Evolutionary conservation across 139 green algal species (phyloP), one percentile per base, ranked within the genome.

Genomic region (Mychonastes homosphaera): DNA sequence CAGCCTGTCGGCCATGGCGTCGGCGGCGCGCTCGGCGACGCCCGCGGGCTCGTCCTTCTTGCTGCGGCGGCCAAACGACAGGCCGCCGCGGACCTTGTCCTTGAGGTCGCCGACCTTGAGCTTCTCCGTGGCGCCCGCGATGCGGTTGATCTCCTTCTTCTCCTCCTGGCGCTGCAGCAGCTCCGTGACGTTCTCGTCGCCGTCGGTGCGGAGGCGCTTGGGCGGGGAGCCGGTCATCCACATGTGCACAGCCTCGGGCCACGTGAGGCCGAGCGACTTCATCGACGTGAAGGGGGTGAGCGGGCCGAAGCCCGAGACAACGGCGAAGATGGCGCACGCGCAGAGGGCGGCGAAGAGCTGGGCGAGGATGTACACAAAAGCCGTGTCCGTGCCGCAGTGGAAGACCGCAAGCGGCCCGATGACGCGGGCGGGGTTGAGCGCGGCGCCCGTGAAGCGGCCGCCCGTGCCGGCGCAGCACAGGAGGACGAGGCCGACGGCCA

Each of bases 351-450:
- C 58, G 27, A 65, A 38, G 27, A 65, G 24, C 47, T 65, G 26
- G 15, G 46, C 58, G 24, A 57, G 36, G 47, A 65, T 56, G 48
- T 56, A 65, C 24, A 65, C 30, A 28, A 28, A 63, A 1, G 36
- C 39, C 6, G 32, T 15, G 19, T 53, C 18, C 40, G 43, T 51
- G 46, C 33, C 46, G 38, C 58, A 65, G 26, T 30, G 12, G 29
- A 65, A 65, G 18, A 65, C 58, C 41, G 58, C 58, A 18, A 48
- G 15, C 16, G 58, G 58, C 27, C 55, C 57, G 23, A 64, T 53
- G 3, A 64, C 57, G 38, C 58, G 48, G 21, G 58, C 48, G 13
- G 47, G 58, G 47, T 65, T 65, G 13, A 65, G 47, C 4, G 49
- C 48, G n/a, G 58, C 47, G 18, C 59, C 49, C 10, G 49, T 45